These are phyloP conservation scores for Penicillium riverlandense DNA, from an alignment of 495 filamentous ascomycete genomes.

Conservation along the genomic window DNA sequence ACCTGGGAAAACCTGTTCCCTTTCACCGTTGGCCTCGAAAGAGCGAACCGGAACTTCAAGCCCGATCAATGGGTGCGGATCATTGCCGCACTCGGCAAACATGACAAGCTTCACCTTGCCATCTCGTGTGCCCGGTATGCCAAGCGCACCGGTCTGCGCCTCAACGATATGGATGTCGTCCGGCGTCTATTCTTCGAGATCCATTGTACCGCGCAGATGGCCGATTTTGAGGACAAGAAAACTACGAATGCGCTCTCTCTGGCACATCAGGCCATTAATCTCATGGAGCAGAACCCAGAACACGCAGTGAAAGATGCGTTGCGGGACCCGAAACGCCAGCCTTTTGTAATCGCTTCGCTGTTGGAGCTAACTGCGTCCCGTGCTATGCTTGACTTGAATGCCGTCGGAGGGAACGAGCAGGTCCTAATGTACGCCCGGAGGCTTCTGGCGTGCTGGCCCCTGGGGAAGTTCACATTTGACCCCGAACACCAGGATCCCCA, in stretches of 20 bases:
- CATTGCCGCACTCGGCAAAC: constrained; percentile 28
- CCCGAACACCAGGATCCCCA: constrained; percentile 2
- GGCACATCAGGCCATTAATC: constrained; percentile 39
- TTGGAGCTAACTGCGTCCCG: constrained; percentile 38
- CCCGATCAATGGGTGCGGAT: constrained; percentile 26
- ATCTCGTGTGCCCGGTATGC: constrained; percentile 45
- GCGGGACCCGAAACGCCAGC: constrained; percentile 26
- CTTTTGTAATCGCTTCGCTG: constrained; percentile 35
- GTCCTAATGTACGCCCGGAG: constrained; percentile 31
- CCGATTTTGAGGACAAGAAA: constrained; percentile 31
- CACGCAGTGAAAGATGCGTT: constrained; percentile 21
- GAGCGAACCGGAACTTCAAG: constrained; percentile 29
- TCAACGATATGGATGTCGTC: constrained; percentile 34
- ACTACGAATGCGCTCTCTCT: constrained; percentile 30
- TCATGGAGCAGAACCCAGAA: constrained; percentile 39
- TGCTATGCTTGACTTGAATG: constrained; percentile 20
- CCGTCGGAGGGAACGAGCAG: constrained; percentile 21
- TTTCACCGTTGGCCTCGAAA: constrained; percentile 50
- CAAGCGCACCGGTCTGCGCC: constrained; percentile 41
- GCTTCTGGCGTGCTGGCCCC: constrained; percentile 22
- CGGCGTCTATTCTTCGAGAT: constrained; percentile 42
- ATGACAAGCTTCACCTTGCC: constrained; percentile 37
- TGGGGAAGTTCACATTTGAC: constrained; percentile 11
- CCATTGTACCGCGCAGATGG: constrained; percentile 38
- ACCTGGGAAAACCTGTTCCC: constrained; percentile 56